These are phyloP conservation scores for Ceratocystis diversiconidia DNA, from an alignment of 2,329 filamentous ascomycete genomes.

Conservation along the genomic window DNA sequence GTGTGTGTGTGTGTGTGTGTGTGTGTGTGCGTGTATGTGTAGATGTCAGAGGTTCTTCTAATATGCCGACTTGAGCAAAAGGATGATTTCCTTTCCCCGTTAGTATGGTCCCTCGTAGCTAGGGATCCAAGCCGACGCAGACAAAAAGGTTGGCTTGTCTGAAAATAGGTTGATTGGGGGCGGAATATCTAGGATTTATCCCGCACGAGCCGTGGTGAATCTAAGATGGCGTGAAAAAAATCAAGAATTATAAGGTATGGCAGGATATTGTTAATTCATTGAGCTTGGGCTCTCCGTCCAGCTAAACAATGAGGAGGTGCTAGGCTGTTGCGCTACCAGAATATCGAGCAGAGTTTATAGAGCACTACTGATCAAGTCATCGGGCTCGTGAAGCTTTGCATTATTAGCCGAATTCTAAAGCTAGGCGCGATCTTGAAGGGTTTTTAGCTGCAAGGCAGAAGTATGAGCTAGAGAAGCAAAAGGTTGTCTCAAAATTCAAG, in stretches of 20 bases:
- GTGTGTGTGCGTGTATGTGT: too few species aligned
- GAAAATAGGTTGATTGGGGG: background rate
- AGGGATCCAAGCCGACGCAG: background rate
- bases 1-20: too few species aligned
- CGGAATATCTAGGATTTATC: background rate
- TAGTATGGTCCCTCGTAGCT: background rate
- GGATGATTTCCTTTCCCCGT: background rate
- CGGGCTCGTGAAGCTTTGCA: background rate
- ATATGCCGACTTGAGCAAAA: background rate
- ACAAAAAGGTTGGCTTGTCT: background rate
- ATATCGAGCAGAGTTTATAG: conserved; percentile 1
- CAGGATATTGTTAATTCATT: background rate
- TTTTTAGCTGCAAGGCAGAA: background rate
- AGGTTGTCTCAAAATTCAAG: background rate
- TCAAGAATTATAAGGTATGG: background rate
- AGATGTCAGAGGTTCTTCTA: background rate
- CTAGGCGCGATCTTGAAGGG: background rate
- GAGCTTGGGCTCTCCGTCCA: background rate
- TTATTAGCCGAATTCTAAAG: background rate
- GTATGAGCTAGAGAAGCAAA: background rate
- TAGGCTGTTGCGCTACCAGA: background rate
- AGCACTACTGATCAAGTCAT: conserved; percentile 1
- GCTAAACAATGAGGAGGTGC: background rate
- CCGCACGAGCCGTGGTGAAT: background rate
- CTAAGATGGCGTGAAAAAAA: background rate